Percentiles rank a stretch among this genome's conserved stretches.
Conservation (phyloP, 805 yeast genomes). For the Yamadazyma kitorensis region DNA sequence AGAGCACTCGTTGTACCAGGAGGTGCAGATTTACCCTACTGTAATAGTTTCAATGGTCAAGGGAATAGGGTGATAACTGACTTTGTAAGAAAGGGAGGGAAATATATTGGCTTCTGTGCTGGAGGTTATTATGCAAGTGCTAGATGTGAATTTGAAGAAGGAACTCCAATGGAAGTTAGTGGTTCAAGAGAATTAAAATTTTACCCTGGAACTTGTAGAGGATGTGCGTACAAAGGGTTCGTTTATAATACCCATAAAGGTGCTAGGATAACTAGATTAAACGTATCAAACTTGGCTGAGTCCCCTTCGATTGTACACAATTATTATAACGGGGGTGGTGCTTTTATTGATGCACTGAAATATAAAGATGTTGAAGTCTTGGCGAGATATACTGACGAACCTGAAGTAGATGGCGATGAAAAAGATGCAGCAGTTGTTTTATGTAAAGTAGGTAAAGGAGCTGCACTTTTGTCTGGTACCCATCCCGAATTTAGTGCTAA, state of each 20-base stretch:
- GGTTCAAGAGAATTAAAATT: slow-evolving; percentile 82
- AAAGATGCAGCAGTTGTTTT: slow-evolving; percentile 69
- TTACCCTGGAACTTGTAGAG: slow-evolving; percentile 81
- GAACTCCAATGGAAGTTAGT: slow-evolving; percentile 73
- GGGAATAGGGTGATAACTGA: slow-evolving; percentile 61
- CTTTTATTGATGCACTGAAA: slow-evolving; percentile 72
- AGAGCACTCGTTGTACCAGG: slow-evolving; percentile 87
- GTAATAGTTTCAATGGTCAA: slow-evolving; percentile 65
- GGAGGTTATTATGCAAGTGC: slow-evolving; percentile 86
- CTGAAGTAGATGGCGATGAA: slow-evolving; percentile 25
- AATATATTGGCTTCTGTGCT: slow-evolving; percentile 86
- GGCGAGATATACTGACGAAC: slow-evolving; percentile 59
- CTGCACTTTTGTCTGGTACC: slow-evolving; percentile 73
- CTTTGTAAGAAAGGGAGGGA: slow-evolving; percentile 77
- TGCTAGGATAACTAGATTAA: slow-evolving; percentile 55
- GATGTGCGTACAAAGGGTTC: slow-evolving; percentile 80
- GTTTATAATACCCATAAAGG: slow-evolving; percentile 75
- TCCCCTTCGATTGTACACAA: slow-evolving; percentile 26
- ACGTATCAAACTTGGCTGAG: slow-evolving; percentile 28
- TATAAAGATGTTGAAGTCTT: slow-evolving; percentile 63
- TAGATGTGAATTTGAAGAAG: slow-evolving; percentile 80
- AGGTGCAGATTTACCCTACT: slow-evolving; percentile 92
- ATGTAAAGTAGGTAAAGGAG: slow-evolving; percentile 70
- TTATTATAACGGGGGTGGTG: slow-evolving; percentile 89
- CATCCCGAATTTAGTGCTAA: slow-evolving; percentile 78